Evolutionary conservation across 169 alveolate species (phyloP).

Genomic region (Plasmodium knowlesi): DNA sequence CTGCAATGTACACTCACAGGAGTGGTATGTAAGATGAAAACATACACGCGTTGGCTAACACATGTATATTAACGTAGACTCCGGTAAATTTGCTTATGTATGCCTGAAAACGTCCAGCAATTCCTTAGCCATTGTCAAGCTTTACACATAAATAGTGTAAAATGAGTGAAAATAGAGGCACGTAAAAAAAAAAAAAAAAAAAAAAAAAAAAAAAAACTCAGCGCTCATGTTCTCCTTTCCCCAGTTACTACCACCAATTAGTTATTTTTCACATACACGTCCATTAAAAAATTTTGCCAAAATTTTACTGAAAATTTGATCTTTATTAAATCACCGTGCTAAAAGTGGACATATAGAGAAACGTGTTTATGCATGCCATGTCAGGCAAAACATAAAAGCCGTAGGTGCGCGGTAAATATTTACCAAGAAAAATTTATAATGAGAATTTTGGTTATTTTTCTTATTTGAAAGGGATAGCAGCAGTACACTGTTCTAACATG

Average conservation of each 20-base stretch:
- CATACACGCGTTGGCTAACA: neutral
- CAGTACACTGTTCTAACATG: neutral
- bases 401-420: neutral
- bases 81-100: neutral
- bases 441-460: neutral
- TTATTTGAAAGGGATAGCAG: neutral
- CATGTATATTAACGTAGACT: neutral
- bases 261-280: neutral
- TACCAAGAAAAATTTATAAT: neutral
- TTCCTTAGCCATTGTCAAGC: neutral
- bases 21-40: neutral
- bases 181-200: neutral
- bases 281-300: neutral
- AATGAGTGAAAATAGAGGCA: neutral
- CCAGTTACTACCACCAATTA: neutral
- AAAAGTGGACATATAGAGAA: neutral
- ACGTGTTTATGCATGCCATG: neutral
- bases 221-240: neutral
- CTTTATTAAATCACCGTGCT: neutral
- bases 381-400: neutral
- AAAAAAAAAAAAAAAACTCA: neutral
- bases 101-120: neutral
- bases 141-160: neutral
- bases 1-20: neutral
- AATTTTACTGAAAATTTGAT: neutral